A percentile compares a stretch with the other conserved stretches of the same genome.
phyloP scores from a whole-genome alignment of 1,284 basidiomycete species.

The Cryptococcus sp. region DNA sequence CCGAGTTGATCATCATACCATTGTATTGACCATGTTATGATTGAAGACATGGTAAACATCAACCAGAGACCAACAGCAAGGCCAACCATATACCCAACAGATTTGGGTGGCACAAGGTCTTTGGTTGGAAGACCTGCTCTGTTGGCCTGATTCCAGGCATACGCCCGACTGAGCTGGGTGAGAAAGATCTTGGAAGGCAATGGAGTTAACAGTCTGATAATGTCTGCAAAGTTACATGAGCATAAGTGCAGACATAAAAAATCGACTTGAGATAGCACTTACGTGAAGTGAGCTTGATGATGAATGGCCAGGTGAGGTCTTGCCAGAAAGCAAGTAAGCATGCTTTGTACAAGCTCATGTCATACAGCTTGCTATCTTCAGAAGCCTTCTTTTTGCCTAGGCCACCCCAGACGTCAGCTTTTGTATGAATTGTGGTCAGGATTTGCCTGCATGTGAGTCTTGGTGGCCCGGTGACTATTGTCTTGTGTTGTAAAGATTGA shows the following conservation, averaged over 20 bases:
- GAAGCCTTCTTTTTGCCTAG: conserved; percentile 10
- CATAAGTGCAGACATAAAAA: no score
- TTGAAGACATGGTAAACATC: conserved; percentile 3
- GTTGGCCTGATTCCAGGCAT: conserved; percentile 48
- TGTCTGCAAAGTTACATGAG: no score
- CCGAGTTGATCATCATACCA: no score
- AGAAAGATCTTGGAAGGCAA: conserved; percentile 59
- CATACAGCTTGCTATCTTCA: conserved; percentile 53
- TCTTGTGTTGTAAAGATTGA: not conserved
- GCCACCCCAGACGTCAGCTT: no score
- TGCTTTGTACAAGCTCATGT: conserved; percentile 63
- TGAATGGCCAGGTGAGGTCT: no score
- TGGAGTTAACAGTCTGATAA: no score
- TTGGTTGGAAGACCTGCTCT: not conserved
- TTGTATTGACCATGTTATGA: conserved; percentile 1
- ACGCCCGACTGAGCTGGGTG: conserved; percentile 63
- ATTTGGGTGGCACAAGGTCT: conserved; percentile 55
- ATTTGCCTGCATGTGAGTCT: no score
- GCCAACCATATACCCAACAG: conserved; percentile 14
- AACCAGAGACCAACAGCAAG: conserved; percentile 10
- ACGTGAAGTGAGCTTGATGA: no score
- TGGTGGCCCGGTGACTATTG: no score
- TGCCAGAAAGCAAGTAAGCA: no score
- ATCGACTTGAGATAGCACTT: no score
- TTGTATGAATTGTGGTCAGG: no score